A percentile compares a stretch with the other conserved stretches of the same genome.
Conservation (phyloP, 768 basidiomycete species). For the Dioszegia hungarica region DNA sequence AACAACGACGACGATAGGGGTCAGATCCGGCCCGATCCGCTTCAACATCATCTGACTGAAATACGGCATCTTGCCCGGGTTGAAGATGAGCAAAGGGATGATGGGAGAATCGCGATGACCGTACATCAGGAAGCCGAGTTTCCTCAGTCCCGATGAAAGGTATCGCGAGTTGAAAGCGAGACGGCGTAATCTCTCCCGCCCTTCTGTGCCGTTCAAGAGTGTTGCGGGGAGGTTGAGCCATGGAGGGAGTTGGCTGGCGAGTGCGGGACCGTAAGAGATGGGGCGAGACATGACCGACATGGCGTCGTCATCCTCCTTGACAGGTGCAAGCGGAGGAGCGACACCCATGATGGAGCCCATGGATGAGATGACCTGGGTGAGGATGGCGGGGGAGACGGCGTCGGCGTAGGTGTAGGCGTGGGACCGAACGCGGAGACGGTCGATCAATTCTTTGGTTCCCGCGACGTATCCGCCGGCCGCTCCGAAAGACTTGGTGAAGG, state of each 20-base stretch:
- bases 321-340: slow-evolving; percentile 49
- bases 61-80: slow-evolving; percentile 87
- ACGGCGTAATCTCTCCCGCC: slow-evolving; percentile 71
- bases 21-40: slow-evolving; percentile 54
- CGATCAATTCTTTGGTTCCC: slow-evolving; percentile 72
- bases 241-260: slow-evolving; percentile 60
- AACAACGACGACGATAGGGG: slow-evolving; percentile 81
- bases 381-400: slow-evolving; percentile 80
- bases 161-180: slow-evolving; percentile 95
- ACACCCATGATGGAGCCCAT: slow-evolving; percentile 96
- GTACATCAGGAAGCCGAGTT: slow-evolving; percentile 95
- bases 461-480: slow-evolving; percentile 87
- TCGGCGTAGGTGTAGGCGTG: slow-evolving; percentile 84
- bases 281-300: slow-evolving; percentile 40
- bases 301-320: slow-evolving; percentile 48
- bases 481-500: slow-evolving; percentile 66
- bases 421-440: slow-evolving; percentile 71
- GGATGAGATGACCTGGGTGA: slow-evolving; percentile 82
- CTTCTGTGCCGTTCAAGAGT: slow-evolving; percentile 78
- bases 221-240: slow-evolving; percentile 73
- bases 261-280: slow-evolving; percentile 58
- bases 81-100: slow-evolving; percentile 84
- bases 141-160: slow-evolving; percentile 74
- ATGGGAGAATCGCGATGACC: slow-evolving; percentile 88
- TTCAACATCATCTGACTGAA: slow-evolving; percentile 79